These are phyloP conservation scores for Aspergillus indologenus DNA, from an alignment of 495 filamentous ascomycete genomes.

Conservation along the genomic window DNA sequence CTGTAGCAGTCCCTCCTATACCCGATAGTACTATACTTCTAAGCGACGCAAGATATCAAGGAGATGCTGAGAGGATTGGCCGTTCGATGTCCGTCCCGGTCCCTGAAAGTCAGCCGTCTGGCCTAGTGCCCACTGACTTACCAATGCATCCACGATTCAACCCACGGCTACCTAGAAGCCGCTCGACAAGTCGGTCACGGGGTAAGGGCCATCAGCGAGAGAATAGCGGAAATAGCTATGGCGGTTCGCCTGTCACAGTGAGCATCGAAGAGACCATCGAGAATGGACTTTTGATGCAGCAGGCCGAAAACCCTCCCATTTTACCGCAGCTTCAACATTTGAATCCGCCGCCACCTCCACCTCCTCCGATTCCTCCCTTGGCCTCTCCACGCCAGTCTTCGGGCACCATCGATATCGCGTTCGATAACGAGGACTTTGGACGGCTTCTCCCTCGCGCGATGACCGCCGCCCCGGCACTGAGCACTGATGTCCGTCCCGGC, in stretches of 20 bases:
- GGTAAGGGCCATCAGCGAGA: conserved; percentile 40
- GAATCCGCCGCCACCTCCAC: conserved; percentile 61
- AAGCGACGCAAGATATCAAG: conserved; percentile 63
- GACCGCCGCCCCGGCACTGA: conserved; percentile 37
- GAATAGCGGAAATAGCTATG: conserved; percentile 29
- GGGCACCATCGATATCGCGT: conserved; percentile 71
- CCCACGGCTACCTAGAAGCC: conserved; percentile 50
- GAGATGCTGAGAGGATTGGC: conserved; percentile 52
- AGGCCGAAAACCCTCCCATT: conserved; percentile 52
- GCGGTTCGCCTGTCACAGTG: conserved; percentile 36
- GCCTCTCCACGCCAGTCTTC: conserved; percentile 44
- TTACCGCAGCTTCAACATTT: conserved; percentile 86
- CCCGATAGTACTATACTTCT: conserved; percentile 54
- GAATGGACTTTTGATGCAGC: conserved; percentile 38
- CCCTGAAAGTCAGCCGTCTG: conserved; percentile 51
- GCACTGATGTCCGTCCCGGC: conserved; percentile 21
- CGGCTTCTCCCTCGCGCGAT: conserved; percentile 38
- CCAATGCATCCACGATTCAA: conserved; percentile 58
- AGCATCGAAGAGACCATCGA: conserved; percentile 68
- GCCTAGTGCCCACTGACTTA: conserved; percentile 42
- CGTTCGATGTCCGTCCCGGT: conserved; percentile 74
- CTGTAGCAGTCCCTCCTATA: conserved; percentile 63
- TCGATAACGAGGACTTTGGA: conserved; percentile 52
- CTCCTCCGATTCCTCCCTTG: conserved; percentile 34
- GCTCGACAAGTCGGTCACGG: conserved; percentile 40